Base-by-base conservation (phyloP, 164 flowering plant species). In the Tinospora cordifolia region DNA sequence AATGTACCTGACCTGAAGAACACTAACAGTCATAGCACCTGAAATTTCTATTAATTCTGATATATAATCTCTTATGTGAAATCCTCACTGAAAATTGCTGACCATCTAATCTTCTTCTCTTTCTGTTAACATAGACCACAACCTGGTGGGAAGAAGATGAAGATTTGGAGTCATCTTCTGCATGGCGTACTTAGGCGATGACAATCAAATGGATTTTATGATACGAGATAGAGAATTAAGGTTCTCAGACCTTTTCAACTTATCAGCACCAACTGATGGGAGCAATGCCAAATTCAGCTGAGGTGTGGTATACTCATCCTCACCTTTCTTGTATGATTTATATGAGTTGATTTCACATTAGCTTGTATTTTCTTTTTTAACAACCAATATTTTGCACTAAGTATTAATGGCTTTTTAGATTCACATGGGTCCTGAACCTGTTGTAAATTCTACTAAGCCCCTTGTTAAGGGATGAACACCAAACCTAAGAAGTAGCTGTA, bases 131-230 rank as follows among this genome's bases (percentile, higher is more conserved):
- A 75, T 87, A 91, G 94, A 75, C 75, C 51, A 39, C 86, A 11
- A 93, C 97, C 51, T 93, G 97, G 98, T 91, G 96, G 94, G 97
- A 93, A 81, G 97, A 93, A 81, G 90, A 86, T 69, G 75, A 77
- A 34, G 97, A 90, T 24, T 65, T 81, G 60, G 98, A 93, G 83
- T 62, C 62, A 57, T 91, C 96, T 76, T 81, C 97, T 67, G 97
- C 81, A 59, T 93, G 98, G 98, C 89, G 98, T 66, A 88, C 79
- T 78, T 93, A 81, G 87, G 24, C 62, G n/a, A 39, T 36, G 47
- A 27, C 34, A 24, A 21, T 57, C 12, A 21, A 22, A 5, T 15
- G 46, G 51, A 11, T 4, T 4, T 8, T 36, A 44, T 36, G 26
- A 10, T 36, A 14, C 21, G n/a, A 46, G 60, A 21, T 47, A 34